These are phyloP conservation scores for Tolypocladium endophyticum DNA, from an alignment of 2,329 filamentous ascomycete genomes.

Conservation along the genomic window DNA sequence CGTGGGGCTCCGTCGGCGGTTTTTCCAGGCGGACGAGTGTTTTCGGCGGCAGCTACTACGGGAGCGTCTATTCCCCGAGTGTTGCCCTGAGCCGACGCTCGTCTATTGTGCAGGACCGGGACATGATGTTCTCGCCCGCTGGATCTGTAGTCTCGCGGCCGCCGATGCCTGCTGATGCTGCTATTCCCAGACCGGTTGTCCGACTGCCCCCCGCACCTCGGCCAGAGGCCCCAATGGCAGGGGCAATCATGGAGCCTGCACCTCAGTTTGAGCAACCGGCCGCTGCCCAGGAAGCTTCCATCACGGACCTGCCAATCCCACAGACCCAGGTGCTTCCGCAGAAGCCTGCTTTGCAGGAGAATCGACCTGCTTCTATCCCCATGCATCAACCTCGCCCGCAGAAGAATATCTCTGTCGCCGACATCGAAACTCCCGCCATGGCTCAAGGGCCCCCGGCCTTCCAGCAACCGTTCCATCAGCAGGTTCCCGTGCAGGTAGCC, in stretches of 20 bases:
- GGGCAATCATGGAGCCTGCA: constrained; percentile 7
- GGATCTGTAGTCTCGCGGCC: constrained; percentile 66
- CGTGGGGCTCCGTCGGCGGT: constrained; percentile 55
- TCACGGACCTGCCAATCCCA: constrained; percentile 43
- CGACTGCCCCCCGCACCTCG: constrained; percentile 60
- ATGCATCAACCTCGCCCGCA: constrained; percentile 95
- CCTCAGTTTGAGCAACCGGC: constrained; percentile 7
- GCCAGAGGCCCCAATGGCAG: constrained; percentile 14
- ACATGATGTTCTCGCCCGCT: constrained; percentile 69
- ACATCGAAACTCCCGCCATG: constrained; percentile 73
- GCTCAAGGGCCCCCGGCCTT: constrained; percentile 59
- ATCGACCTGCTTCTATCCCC: constrained; percentile 40
- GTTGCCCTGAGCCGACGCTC: constrained; percentile 82
- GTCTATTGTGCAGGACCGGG: constrained; percentile 57
- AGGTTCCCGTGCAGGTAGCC: constrained; percentile 68
- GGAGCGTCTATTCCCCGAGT: constrained; percentile 78
- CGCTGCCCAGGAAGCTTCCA: constrained; percentile 21
- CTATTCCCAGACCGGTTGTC: constrained; percentile 59
- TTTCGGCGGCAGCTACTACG: constrained; percentile 58
- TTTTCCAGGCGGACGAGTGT: constrained; percentile 75
- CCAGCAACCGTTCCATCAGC: constrained; percentile 87
- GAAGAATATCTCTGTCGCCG: constrained; percentile 85
- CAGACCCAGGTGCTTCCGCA: constrained; percentile 49
- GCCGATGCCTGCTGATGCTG: constrained; percentile 47
- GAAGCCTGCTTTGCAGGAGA: constrained; percentile 48